Base-by-base conservation (phyloP, 129 eudicot species). In the Gnaphalium uliginosum region DNA sequence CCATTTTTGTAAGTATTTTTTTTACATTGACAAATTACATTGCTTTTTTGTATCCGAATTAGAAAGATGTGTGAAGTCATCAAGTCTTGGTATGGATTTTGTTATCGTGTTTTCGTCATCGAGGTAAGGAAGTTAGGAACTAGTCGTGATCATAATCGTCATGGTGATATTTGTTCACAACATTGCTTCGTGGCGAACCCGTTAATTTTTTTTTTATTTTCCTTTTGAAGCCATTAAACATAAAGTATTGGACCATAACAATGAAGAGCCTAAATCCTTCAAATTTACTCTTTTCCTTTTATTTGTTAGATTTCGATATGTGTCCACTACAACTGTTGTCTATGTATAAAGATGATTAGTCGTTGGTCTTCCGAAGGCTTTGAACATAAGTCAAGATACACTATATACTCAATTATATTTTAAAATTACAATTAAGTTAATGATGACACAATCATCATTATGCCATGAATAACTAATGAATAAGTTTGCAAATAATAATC, bases 91-190 rank as follows among this genome's bases (percentile, higher is more conserved):
- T 21, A 59, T 69, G 46, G 29, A 69, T 53, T 72, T 27, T 15
- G 27, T 14, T 64, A 54, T 10, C 27, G 68, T 29, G 74, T 27
- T 73, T 25, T 79, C 69, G 72, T 72, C 53, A 22, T 66, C 21
- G 69, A 22, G 32, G 79, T 73, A 66, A 66, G 24, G 53, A 73
- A 66, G 69, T 73, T 73, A 72, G 70, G 69, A 10, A 2, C 39
- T 8, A 8, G 75, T 79, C 54, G n/a, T 66, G 21, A 46, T 79
- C 79, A 53, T 72, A 72, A 23, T 63, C 2, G 46, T 61, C 29
- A 46, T 51, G 59, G 19, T 15, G 29, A 22, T 63, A 19, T 35
- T 5, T 71, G 35, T 24, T 63, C 26, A 32, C 18, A 15, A 61
- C 70, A n/a, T 14, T 19, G 48, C 13, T 71, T 29, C n/a, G 53